phyloP scores from a whole-genome alignment of 345 rosid genomes.

The Clarkia xantiana region DNA sequence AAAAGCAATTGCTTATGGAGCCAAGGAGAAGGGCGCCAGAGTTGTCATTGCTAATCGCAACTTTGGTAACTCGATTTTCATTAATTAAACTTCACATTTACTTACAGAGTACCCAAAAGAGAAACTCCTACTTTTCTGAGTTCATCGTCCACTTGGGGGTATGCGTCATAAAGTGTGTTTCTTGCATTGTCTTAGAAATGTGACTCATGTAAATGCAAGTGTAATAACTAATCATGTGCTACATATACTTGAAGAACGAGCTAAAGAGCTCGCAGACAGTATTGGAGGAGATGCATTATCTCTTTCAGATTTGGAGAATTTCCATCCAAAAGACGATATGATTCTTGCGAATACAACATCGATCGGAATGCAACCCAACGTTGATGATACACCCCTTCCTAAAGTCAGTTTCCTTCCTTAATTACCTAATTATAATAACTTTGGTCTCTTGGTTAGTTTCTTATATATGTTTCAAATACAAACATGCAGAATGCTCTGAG shows the following conservation, averaged over 20 bases:
- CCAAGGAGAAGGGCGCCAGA: constrained; percentile 77
- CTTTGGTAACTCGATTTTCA: too few relatives aligned
- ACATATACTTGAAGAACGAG: constrained; percentile 46
- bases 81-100: too few relatives aligned
- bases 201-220: too few relatives aligned
- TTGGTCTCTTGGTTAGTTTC: background rate
- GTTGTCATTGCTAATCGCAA: constrained; percentile 83
- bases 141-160: too few relatives aligned
- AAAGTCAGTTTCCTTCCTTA: constrained; percentile 27
- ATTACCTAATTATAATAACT: background rate
- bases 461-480: too few relatives aligned
- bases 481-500: constrained; percentile 58
- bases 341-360: constrained; percentile 83
- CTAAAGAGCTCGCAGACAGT: constrained; percentile 45
- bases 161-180: too few relatives aligned
- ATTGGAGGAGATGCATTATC: constrained; percentile 71
- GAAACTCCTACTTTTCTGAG: too few relatives aligned
- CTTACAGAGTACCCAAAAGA: too few relatives aligned
- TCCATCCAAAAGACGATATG: constrained; percentile 68
- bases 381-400: constrained; percentile 66
- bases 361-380: too few relatives aligned
- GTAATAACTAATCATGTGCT: too few relatives aligned
- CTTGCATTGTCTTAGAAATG: too few relatives aligned
- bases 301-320: constrained; percentile 46
- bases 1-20: constrained; percentile 91